Evolutionary conservation across 352 stramenopile species (phyloP), one percentile per base, ranked within the genome.

Genomic region (Thalassiosira allenii): DNA sequence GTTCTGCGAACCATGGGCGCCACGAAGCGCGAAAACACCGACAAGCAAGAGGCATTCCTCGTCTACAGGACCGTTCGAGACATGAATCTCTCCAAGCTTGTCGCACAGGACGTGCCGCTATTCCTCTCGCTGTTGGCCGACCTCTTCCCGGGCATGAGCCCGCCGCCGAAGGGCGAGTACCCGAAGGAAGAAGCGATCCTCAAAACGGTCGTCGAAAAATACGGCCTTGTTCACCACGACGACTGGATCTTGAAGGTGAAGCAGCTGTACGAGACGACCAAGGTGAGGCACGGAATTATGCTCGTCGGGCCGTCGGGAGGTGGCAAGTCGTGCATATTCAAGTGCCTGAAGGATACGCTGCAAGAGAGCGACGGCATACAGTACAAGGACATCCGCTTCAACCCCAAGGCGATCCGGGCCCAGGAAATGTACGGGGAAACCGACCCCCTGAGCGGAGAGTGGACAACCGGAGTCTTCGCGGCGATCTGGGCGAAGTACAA

Each of bases 401-500:
- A 99, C 75, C 97, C 97, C 0, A 99, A 99, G 88, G 95, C 97
- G 0, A 99, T 99, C 72, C 94, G 96, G 22, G 96, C 96, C 0
- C 96, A 97, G 17, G 97, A 99, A 87, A 98, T 99, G 96, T 99
- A 99, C 70, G 97, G 97, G 32, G 96, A 99, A 88, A 96, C 98
- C 3, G 97, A 99, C 74, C 91, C 96, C 0, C 92, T 98, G 83
- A 98, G 92, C 23, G 97, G 96, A 43, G 97, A 99, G 80, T 99
- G 97, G 97, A 99, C 96, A 14, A 98, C 96, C 0, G 96, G 92
- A 75, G 96, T 99, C 30, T 99, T 99, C 85, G 96, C 97, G 1
- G 96, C 97, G 1, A 99, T 99, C 91, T 99, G 97, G 97, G 96
- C 95, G 27, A 99, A 99, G 75, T 98, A 96, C 91, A 99, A 99